These are phyloP conservation scores for Ormosia semicastrata DNA, from an alignment of 306 rosid species.

Conservation along the genomic window DNA sequence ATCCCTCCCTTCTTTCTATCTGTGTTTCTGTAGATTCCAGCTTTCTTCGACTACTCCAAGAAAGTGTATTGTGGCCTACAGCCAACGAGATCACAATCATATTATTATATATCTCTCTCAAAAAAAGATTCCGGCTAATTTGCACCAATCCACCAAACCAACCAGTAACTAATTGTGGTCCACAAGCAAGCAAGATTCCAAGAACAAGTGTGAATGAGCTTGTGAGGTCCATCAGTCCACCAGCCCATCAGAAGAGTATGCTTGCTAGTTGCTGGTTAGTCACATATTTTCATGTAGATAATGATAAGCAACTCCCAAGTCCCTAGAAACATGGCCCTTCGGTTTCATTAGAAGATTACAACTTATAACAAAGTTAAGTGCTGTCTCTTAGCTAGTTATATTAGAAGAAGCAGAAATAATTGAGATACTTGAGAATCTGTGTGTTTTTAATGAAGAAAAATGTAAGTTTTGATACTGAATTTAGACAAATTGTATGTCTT, in stretches of 20 bases:
- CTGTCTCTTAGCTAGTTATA: background rate
- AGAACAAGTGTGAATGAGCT: slow-evolving; percentile 25
- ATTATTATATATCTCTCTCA: background rate
- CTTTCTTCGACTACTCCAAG: slow-evolving; percentile 39
- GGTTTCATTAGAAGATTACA: background rate
- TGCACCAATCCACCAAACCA: background rate
- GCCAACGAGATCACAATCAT: slow-evolving; percentile 25
- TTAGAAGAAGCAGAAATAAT: background rate
- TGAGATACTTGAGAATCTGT: background rate
- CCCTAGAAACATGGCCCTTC: background rate
- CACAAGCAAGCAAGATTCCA: slow-evolving; percentile 25
- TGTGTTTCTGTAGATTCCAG: slow-evolving; percentile 26
- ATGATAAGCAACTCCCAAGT: background rate
- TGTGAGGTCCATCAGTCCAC: slow-evolving; percentile 22
- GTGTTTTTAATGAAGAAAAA: background rate
- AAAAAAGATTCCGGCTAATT: slow-evolving; percentile 19
- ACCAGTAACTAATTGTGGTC: slow-evolving; percentile 18
- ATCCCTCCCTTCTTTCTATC: background rate
- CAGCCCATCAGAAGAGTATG: background rate
- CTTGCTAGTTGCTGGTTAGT: background rate
- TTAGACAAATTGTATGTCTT: background rate
- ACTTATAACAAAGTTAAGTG: background rate
- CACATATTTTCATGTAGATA: slow-evolving; percentile 5
- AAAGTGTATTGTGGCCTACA: slow-evolving; percentile 21
- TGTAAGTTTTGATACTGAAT: background rate